Conservation (phyloP, 352 stramenopile genomes). For the Phytopythium vexans region DNA sequence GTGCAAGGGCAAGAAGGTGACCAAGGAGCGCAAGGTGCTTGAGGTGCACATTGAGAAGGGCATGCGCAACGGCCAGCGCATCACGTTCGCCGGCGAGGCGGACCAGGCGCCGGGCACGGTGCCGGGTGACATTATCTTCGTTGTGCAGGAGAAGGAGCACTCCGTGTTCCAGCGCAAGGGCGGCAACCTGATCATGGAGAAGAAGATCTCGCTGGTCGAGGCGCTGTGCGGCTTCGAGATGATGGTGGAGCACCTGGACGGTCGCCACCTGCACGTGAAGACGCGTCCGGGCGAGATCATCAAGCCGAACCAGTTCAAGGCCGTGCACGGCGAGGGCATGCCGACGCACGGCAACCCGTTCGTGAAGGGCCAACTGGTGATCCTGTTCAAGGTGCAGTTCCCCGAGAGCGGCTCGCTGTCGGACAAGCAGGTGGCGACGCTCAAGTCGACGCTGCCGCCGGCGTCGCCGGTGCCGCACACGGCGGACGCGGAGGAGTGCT, state of each 20-base stretch:
- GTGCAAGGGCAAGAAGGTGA: slow-evolving; percentile 93
- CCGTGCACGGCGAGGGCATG: slow-evolving; percentile 97
- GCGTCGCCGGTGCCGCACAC: slow-evolving; percentile 43
- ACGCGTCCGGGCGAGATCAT: slow-evolving; percentile 92
- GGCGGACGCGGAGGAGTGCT: slow-evolving; percentile 72
- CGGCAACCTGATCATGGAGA: slow-evolving; percentile 95
- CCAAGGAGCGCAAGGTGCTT: slow-evolving; percentile 97
- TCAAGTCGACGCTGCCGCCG: slow-evolving; percentile 57
- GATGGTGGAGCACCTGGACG: slow-evolving; percentile 93
- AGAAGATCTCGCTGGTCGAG: slow-evolving; percentile 95
- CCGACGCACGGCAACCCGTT: slow-evolving; percentile 97
- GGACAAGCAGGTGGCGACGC: slow-evolving; percentile 78
- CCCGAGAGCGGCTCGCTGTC: slow-evolving; percentile 86
- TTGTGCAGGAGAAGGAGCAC: slow-evolving; percentile 98
- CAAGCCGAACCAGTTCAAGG: slow-evolving; percentile 91
- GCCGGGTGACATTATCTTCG: slow-evolving; percentile 95
- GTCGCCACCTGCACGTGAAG: slow-evolving; percentile 91
- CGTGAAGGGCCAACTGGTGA: slow-evolving; percentile 97
- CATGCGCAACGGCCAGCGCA: slow-evolving; percentile 96
- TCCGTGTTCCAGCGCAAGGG: slow-evolving; percentile 95
- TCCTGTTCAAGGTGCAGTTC: slow-evolving; percentile 98
- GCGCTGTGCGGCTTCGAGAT: slow-evolving; percentile 90
- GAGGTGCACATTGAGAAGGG: slow-evolving; percentile 99
- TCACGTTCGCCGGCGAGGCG: slow-evolving; percentile 95
- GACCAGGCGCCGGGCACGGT: slow-evolving; percentile 94